Conservation (phyloP, 73 alveolate species). For the Halteria grandinella region DNA sequence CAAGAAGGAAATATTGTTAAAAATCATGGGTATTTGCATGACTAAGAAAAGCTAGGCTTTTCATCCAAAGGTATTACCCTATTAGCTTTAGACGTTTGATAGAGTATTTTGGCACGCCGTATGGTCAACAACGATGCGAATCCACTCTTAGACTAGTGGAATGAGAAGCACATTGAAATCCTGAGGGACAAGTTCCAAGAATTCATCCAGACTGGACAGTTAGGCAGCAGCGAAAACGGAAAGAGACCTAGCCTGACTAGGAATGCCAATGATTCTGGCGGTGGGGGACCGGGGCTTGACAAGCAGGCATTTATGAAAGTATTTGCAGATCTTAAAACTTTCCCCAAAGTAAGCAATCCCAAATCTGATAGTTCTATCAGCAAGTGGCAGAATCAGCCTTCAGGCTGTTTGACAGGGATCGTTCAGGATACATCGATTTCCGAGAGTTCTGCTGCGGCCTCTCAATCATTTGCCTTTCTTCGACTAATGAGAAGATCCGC, state of each 20-base stretch:
- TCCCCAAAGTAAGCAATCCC: conserved; percentile 37
- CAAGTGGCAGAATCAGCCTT: conserved; percentile 56
- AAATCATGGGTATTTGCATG: conserved; percentile 48
- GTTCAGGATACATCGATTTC: conserved; percentile 60
- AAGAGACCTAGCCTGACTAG: not conserved
- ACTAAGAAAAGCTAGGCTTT: conserved; percentile 10
- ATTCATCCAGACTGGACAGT: too few relatives aligned
- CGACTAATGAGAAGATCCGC: conserved; percentile 54
- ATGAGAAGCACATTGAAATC: conserved; percentile 50
- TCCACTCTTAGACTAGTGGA: conserved; percentile 46
- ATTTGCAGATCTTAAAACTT: conserved; percentile 53
- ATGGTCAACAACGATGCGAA: conserved; percentile 10
- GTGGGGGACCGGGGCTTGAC: conserved; percentile 41
- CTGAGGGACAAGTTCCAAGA: conserved; percentile 40
- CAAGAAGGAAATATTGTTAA: not conserved
- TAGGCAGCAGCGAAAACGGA: conserved; percentile 18
- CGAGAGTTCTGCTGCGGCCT: conserved; percentile 66
- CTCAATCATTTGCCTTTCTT: conserved; percentile 52
- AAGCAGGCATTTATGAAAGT: conserved; percentile 51
- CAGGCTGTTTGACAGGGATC: conserved; percentile 54
- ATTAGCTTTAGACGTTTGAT: not conserved
- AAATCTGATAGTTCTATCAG: not conserved
- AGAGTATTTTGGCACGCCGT: not conserved
- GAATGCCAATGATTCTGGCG: too few relatives aligned
- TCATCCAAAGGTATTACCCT: conserved; percentile 13